Base-by-base conservation (phyloP, 2,329 filamentous ascomycete species). In the Drechslerella coelobrocha region DNA sequence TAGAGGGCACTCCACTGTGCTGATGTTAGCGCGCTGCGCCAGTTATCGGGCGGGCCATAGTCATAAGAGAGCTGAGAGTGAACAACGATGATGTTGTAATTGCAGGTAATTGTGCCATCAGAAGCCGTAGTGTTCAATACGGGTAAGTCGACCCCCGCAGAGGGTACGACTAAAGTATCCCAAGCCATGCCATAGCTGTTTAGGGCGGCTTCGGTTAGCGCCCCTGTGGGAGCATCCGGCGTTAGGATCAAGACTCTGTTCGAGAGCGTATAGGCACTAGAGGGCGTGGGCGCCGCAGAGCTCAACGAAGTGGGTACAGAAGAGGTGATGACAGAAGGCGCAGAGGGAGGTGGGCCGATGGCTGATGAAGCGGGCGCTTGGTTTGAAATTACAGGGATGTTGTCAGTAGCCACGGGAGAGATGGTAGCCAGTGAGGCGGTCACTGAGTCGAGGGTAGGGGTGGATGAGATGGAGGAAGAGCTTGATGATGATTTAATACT, bases 101-200 rank as follows among this genome's bases (percentile, higher is more conserved):
- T 86, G 69, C 85, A 85, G 54, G 79, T 77, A 2, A 78, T 80
- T 0, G 43, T 31, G 10, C 59, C 59, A 24, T 60, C 53, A 10
- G 4, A 51, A 0, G 78, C 72, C 1, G 81, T 81, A 8, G 79
- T 79, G 75, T 84, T 86, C 31, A 88, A 80, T 0, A 77, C 72
- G 0, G 85, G 85, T 27, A 88, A 81, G 17, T 78, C 73, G 2
- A 80, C 78, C 14, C 85, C 85, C 4, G 75, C 74, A 73, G 84
- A 79, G 8, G 85, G 85, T 12, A 88, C 84, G 23, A 83, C 73
- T 12, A 86, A 74, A 2, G 82, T 79, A 73, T 85, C 79, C 74
- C 81, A 87, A 0, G 85, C 84, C 72, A 88, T 87, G 27, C 84
- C 85, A 74, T 88, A 87, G 65, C 81, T 84, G 74, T 85, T 83